A percentile compares a stretch with the other conserved stretches of the same genome.
These are phyloP conservation scores for Lactarius sp. DNA, from an alignment of 768 basidiomycete species.

Conservation along the genomic window DNA sequence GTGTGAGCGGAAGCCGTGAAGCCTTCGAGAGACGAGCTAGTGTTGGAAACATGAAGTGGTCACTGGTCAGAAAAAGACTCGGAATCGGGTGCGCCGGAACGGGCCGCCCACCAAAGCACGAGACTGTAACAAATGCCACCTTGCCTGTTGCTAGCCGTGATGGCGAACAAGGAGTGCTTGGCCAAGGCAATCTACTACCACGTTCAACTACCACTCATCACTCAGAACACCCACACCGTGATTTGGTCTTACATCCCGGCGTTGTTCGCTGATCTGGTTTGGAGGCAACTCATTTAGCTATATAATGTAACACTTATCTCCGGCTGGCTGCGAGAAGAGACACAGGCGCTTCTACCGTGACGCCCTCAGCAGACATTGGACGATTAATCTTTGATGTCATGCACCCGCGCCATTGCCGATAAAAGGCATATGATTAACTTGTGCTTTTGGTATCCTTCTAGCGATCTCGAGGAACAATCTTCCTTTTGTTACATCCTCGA, in stretches of 20 bases:
- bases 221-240: background rate
- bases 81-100: too few relatives aligned
- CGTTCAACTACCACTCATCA: background rate
- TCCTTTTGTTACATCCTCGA: background rate
- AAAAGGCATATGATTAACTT: background rate
- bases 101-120: background rate
- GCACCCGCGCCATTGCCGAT: background rate
- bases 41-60: slow-evolving; percentile 23
- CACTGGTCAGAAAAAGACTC: background rate
- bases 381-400: background rate
- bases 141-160: too few relatives aligned
- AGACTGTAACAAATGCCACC: background rate
- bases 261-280: too few relatives aligned
- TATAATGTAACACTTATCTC: too few relatives aligned
- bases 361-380: too few relatives aligned
- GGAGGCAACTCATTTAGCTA: too few relatives aligned
- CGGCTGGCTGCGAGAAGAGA: too few relatives aligned
- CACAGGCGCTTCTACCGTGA: background rate
- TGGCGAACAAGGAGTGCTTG: background rate
- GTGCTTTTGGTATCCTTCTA: too few relatives aligned
- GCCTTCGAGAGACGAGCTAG: slow-evolving; percentile 69
- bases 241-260: background rate
- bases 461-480: background rate
- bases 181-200: background rate
- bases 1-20: slow-evolving; percentile 72